A percentile compares a stretch with the other conserved stretches of the same genome.
Conservation (phyloP, 139 green algal genomes). For the Micromonas commoda region DNA sequence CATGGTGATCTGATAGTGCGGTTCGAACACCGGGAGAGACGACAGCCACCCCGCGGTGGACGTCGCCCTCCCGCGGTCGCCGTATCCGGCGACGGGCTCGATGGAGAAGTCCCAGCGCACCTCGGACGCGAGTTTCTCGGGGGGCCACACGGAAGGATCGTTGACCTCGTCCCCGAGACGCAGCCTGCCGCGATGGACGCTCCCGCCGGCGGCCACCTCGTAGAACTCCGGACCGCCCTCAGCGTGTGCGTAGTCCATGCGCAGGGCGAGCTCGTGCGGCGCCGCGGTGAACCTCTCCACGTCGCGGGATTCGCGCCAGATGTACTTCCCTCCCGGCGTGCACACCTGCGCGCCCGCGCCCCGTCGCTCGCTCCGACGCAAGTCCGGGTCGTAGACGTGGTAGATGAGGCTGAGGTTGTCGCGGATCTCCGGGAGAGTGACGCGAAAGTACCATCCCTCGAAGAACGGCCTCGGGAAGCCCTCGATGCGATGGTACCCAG, state of each 20-base stretch:
- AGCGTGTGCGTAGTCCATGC: too few relatives aligned
- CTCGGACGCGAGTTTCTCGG: not conserved
- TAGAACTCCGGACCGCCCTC: conserved; percentile 19
- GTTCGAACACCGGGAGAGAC: conserved; percentile 88
- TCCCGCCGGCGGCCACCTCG: not conserved
- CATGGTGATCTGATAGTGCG: conserved; percentile 95
- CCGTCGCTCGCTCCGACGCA: not conserved
- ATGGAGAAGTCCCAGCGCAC: conserved; percentile 64
- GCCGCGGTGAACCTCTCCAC: conserved; percentile 71
- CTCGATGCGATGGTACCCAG: conserved; percentile 75
- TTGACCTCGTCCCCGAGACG: not conserved
- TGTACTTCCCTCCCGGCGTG: conserved; percentile 83
- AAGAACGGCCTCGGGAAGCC: conserved; percentile 67
- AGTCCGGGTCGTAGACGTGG: conserved; percentile 26
- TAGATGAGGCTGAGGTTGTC: not conserved
- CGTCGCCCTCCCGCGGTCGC: not conserved
- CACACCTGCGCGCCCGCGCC: conserved; percentile 67
- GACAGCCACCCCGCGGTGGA: conserved; percentile 83
- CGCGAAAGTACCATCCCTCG: conserved; percentile 92
- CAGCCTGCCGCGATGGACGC: not conserved
- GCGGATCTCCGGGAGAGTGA: conserved; percentile 57
- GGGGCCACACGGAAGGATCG: not conserved
- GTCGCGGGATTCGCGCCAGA: conserved; percentile 61
- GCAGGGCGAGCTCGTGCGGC: conserved; percentile 53
- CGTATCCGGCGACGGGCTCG: conserved; percentile 47